These are phyloP conservation scores for Thermomyces lanuginosus DNA, from an alignment of 2,329 filamentous ascomycete genomes.

Conservation along the genomic window DNA sequence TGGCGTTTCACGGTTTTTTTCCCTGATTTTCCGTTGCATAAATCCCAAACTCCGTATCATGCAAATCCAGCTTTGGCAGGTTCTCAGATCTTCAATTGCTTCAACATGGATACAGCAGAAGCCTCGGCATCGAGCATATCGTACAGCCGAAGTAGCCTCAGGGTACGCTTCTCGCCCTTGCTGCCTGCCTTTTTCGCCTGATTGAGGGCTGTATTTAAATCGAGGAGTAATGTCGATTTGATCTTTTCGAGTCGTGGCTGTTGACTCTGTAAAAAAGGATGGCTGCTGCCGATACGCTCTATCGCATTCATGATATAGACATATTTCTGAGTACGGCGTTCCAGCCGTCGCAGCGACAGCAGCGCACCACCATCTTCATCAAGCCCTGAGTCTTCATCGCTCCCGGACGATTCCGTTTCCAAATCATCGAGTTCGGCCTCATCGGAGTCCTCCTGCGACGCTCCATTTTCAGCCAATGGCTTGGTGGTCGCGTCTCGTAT, in stretches of 20 bases:
- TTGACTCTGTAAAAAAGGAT: constrained; percentile 48
- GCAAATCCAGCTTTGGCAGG: constrained; percentile 13
- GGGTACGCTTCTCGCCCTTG: constrained; percentile 25
- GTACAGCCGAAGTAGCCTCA: constrained; percentile 45
- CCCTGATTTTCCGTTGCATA: constrained; percentile 10
- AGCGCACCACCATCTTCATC: constrained; percentile 17
- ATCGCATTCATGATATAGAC: constrained; percentile 38
- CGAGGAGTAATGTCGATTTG: constrained; percentile 46
- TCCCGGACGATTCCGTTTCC: constrained; percentile 14
- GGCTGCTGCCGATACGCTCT: constrained; percentile 35
- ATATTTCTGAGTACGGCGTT: constrained; percentile 42
- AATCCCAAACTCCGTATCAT: constrained; percentile 32
- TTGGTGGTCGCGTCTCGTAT: too few relatives aligned
- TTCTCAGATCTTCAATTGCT: constrained; percentile 22
- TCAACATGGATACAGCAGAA: constrained; percentile 43
- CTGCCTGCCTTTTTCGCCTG: constrained; percentile 31
- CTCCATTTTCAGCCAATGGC: constrained; percentile 10
- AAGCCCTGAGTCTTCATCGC: constrained; percentile 14
- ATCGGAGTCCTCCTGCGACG: constrained; percentile 5
- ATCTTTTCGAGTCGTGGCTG: constrained; percentile 40
- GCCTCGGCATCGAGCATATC: constrained; percentile 43
- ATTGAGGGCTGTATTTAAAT: constrained; percentile 47
- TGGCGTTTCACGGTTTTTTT: constrained; percentile 28
- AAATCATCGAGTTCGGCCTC: constrained; percentile 21
- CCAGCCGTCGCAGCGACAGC: constrained; percentile 31